Percentiles rank a stretch among this genome's conserved stretches.
Conservation (phyloP, 2,329 filamentous ascomycete species). For the Cryphonectria nitschkei region DNA sequence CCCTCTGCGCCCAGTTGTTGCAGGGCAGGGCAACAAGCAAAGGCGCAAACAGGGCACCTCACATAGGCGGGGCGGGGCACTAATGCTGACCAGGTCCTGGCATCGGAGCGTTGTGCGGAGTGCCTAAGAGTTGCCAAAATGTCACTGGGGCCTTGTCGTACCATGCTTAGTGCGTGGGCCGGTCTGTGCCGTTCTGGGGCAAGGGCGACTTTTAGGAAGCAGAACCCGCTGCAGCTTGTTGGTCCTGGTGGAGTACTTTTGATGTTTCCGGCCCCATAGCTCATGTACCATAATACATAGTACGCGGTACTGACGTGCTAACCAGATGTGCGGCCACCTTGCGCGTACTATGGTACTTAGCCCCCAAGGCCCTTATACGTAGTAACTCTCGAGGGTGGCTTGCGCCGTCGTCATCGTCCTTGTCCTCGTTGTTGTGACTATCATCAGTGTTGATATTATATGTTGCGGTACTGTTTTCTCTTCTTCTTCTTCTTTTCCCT, state of each 20-base stretch:
- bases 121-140: neutral
- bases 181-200: slow-evolving; percentile 2
- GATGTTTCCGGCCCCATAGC: slow-evolving; percentile 5
- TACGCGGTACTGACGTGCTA: neutral
- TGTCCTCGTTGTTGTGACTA: neutral
- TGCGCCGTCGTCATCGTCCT: neutral
- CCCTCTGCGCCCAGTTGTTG: neutral
- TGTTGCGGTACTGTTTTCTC: neutral
- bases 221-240: slow-evolving; percentile 7
- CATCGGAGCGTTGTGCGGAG: neutral
- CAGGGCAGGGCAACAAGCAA: neutral
- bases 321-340: neutral
- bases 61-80: slow-evolving; percentile 3
- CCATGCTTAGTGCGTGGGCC: neutral
- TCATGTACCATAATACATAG: neutral
- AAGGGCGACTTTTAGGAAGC: slow-evolving; percentile 1
- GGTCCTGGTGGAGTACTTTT: slow-evolving; percentile 1
- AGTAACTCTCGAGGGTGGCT: neutral
- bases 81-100: slow-evolving; percentile 5
- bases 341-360: neutral
- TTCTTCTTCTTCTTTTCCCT: too few species aligned
- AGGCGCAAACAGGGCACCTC: slow-evolving; percentile 1
- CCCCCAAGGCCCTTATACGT: neutral
- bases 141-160: neutral
- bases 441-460: neutral